phyloP scores from a whole-genome alignment of 1,284 basidiomycete species.

The Fomitopsis palustris region DNA sequence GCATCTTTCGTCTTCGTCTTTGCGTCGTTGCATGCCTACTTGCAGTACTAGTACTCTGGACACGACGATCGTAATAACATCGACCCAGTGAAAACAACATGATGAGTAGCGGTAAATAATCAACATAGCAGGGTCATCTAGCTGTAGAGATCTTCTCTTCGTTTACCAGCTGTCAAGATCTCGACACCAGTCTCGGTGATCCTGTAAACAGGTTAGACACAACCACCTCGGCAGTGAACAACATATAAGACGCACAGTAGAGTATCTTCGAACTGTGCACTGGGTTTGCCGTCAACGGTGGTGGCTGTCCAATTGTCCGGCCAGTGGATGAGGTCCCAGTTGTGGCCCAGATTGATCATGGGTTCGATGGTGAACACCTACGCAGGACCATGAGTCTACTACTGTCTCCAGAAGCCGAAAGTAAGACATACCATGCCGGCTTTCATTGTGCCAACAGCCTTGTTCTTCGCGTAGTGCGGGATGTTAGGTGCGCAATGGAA shows the following conservation, averaged over 20 bases:
- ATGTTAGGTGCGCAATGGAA: constrained; percentile 78
- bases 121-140: neutral
- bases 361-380: constrained; percentile 80
- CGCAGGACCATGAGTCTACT: neutral
- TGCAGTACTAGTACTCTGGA: neutral
- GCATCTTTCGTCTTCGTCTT: neutral
- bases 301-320: constrained; percentile 94
- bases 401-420: neutral
- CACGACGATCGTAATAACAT: neutral
- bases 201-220: constrained; percentile 38
- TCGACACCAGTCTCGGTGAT: constrained; percentile 93
- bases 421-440: constrained; percentile 65
- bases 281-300: constrained; percentile 84
- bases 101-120: neutral
- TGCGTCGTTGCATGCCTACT: neutral
- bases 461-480: constrained; percentile 87
- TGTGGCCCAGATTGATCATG: constrained; percentile 88
- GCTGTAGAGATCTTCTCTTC: constrained; percentile 32
- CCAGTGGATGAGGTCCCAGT: constrained; percentile 76
- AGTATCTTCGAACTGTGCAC: constrained; percentile 96
- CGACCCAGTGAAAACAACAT: no score
- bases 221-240: neutral
- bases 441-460: constrained; percentile 81
- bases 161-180: constrained; percentile 71
- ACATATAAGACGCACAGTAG: constrained; percentile 57